These are phyloP conservation scores for Aureobasidium sp. DNA, from an alignment of 2,329 filamentous ascomycete genomes.

Conservation along the genomic window DNA sequence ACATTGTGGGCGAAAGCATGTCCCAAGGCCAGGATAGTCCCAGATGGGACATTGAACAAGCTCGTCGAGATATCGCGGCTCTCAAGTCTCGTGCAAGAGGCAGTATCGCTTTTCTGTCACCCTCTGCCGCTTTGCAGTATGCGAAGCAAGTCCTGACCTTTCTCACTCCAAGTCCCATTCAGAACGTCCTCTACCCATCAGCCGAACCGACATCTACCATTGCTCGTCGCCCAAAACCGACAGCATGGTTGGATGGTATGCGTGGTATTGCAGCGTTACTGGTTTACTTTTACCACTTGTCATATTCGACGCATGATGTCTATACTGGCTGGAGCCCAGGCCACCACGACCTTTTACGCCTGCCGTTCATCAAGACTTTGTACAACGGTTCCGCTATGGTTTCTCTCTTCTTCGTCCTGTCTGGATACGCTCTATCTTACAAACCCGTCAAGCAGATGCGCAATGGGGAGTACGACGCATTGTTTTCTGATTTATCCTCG, in stretches of 20 bases:
- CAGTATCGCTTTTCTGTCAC: background rate
- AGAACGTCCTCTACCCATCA: background rate
- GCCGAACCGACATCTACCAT: background rate
- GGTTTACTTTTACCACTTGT: conserved; percentile 20
- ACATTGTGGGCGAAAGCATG: background rate
- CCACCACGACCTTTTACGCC: conserved; percentile 31
- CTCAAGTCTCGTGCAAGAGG: background rate
- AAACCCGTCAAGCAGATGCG: conserved; percentile 20
- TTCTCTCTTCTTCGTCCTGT: conserved; percentile 56
- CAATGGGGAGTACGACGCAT: conserved; percentile 22
- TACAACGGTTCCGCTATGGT: conserved; percentile 51
- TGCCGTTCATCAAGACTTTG: conserved; percentile 48
- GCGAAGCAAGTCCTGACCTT: background rate
- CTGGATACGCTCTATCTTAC: conserved; percentile 53
- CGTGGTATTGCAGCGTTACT: conserved; percentile 20
- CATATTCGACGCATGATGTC: conserved; percentile 6
- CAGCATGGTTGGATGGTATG: conserved; percentile 21
- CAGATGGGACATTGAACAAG: background rate
- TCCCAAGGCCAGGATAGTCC: background rate
- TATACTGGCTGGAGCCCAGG: conserved; percentile 14
- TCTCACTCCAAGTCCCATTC: background rate
- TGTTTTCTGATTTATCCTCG: conserved; percentile 19
- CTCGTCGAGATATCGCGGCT: background rate
- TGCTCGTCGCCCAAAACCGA: background rate
- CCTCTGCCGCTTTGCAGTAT: background rate